Evolutionary conservation across 2,329 filamentous ascomycete genomes (phyloP), one percentile per base, ranked within the genome.

Genomic region (Ophiostoma sp.): DNA sequence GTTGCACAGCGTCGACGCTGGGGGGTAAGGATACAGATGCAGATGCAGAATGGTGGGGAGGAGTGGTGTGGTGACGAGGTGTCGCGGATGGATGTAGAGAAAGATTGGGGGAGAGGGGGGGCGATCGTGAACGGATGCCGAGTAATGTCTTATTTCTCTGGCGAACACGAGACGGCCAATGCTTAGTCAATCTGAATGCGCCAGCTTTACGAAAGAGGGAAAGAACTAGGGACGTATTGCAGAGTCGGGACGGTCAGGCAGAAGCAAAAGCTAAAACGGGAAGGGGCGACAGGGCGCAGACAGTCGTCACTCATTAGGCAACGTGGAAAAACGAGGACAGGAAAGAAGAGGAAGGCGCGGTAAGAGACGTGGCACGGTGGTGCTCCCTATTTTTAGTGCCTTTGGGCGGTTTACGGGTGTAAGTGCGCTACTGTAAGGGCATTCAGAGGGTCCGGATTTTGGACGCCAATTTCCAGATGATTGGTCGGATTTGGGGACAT

Each of bases 1-100:
- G 39, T 64, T 48, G 20, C 65, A 67, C 65, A 67, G 39, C 65
- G 65, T 67, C 20, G 65, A 44, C 39, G 65, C 65, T 36, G 44
- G 65, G 36, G 65, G 23, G 65, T 67, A 65, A 39, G 39, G 13
- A 41, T 41, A 13, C 39, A 15, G 13, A 41, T 41, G 39, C 27
- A 23, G 33, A 39, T 39, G 62, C 62, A 39, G 36, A 65, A 31
- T 39, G 62, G 62, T 35, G 62, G 33, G 62, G 33, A 39, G 33
- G 0, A 20, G 35, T 39, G 35, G 10, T 39, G 35, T 23, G 7
- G 62, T 23, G 33, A 65, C 33, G 20, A 65, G 62, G 62, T 65
- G 62, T 65, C 62, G 62, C 35, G 62, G 10, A 39, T 35, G 62
- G 10, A 39, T 35, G 62, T 41, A 35, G 62, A 39, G 35, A 23